Conservation (phyloP, 192 early-diverging fungal species). For the Radiomyces spectabilis region DNA sequence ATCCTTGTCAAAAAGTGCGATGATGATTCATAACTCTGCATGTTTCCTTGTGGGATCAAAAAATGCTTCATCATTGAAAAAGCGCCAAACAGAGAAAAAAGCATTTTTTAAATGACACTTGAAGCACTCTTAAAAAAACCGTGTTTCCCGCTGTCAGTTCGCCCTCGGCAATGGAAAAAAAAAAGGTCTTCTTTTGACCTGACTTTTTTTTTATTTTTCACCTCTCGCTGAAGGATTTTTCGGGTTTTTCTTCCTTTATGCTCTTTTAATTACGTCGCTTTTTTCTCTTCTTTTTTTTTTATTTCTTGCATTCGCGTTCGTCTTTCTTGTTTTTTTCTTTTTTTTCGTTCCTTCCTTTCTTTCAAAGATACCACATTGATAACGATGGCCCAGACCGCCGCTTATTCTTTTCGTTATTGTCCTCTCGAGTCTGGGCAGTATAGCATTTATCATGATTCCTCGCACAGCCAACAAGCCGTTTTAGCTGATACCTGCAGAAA, state of each 20-base stretch:
- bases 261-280: conserved; percentile 1
- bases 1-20: too few relatives aligned
- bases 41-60: too few relatives aligned
- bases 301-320: not conserved
- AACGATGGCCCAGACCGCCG: conserved; percentile 1
- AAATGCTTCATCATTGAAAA: too few relatives aligned
- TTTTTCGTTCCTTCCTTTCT: conserved; percentile 2
- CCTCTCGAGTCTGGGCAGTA: conserved; percentile 23
- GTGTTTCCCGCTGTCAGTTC: too few relatives aligned
- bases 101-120: too few relatives aligned
- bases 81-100: too few relatives aligned
- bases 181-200: not conserved
- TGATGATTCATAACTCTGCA: too few relatives aligned
- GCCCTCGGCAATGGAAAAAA: not conserved
- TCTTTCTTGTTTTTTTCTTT: not conserved
- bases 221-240: too few relatives aligned
- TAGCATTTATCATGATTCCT: conserved; percentile 4
- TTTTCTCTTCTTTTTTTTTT: not conserved
- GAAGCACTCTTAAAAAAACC: too few relatives aligned
- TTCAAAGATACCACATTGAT: not conserved
- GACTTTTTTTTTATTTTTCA: conserved; percentile 5
- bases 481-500: conserved; percentile 13
- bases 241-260: conserved; percentile 5
- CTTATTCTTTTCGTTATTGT: conserved; percentile 20
- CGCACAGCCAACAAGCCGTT: not conserved